Evolutionary conservation across 148 eudicot genomes (phyloP).

Genomic region (Silene latifolia): DNA sequence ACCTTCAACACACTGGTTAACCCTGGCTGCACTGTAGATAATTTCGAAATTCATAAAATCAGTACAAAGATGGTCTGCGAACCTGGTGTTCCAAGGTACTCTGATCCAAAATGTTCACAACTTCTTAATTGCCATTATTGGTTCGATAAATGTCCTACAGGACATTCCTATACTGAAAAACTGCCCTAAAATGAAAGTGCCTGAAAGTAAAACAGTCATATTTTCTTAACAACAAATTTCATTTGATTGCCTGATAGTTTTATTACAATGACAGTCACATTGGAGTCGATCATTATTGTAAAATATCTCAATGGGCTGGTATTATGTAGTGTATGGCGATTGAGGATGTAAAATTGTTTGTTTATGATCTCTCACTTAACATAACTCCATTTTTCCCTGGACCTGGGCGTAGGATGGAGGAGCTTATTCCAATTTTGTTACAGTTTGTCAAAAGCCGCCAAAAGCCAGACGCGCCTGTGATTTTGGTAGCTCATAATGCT

Average conservation of each 20-base stretch:
- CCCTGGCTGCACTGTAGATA: conserved; percentile 58
- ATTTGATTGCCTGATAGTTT: no score
- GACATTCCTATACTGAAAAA: neutral
- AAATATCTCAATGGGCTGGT: no score
- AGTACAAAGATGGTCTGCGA: conserved; percentile 56
- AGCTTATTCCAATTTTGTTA: conserved; percentile 71
- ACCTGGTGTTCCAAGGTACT: conserved; percentile 79
- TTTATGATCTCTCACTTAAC: neutral
- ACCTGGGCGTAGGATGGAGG: conserved; percentile 65
- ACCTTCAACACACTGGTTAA: conserved; percentile 82
- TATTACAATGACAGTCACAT: no score
- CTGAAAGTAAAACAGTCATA: no score
- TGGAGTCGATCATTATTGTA: no score
- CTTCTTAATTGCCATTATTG: conserved; percentile 1
- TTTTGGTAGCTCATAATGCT: conserved; percentile 72
- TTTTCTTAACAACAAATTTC: no score
- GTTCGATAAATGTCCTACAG: no score
- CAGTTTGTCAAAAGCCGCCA: conserved; percentile 67
- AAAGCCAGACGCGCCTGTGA: conserved; percentile 62
- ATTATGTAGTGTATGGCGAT: no score
- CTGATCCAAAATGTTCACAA: neutral
- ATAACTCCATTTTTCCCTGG: conserved; percentile 16
- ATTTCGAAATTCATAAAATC: conserved; percentile 55
- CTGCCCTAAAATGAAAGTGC: no score
- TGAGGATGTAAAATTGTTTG: no score